phyloP scores from a whole-genome alignment of 192 early-diverging fungal species.

The Backusella australiensis region DNA sequence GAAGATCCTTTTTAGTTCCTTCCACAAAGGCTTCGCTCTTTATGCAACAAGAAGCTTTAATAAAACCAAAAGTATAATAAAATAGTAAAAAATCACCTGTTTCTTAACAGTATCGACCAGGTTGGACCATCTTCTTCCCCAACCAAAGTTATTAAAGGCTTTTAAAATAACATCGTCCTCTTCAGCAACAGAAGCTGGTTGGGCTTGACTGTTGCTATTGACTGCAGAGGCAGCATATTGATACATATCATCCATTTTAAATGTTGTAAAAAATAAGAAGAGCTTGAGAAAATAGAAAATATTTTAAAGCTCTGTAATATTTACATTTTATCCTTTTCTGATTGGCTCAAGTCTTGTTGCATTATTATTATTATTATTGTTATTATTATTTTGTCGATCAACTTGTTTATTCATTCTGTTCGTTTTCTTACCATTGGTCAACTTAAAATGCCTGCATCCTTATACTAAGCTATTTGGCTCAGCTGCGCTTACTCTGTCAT shows the following conservation, averaged over 20 bases:
- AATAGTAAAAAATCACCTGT: slow-evolving; percentile 21
- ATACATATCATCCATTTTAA: slow-evolving; percentile 31
- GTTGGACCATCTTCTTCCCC: slow-evolving; percentile 12
- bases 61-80: background rate
- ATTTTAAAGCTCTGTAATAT: background rate
- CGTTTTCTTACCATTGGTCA: no score
- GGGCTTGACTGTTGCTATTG: slow-evolving; percentile 13
- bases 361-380: background rate
- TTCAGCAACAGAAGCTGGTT: slow-evolving; percentile 3
- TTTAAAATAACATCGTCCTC: slow-evolving; percentile 28
- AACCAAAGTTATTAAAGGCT: slow-evolving; percentile 32
- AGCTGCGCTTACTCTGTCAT: no score
- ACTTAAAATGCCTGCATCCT: no score
- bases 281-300: background rate
- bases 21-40: slow-evolving; percentile 44
- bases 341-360: background rate
- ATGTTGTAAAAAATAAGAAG: background rate
- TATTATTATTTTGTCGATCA: no score
- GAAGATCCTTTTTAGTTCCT: slow-evolving; percentile 49
- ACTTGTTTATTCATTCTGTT: no score
- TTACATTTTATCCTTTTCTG: background rate
- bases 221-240: slow-evolving; percentile 28
- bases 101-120: slow-evolving; percentile 33
- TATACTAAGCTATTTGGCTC: no score
- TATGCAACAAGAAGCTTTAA: background rate